Percentiles rank a stretch among this genome's conserved stretches.
phyloP scores from a whole-genome alignment of 1,139 yeast species.

The Yamadazyma jaroonii region DNA sequence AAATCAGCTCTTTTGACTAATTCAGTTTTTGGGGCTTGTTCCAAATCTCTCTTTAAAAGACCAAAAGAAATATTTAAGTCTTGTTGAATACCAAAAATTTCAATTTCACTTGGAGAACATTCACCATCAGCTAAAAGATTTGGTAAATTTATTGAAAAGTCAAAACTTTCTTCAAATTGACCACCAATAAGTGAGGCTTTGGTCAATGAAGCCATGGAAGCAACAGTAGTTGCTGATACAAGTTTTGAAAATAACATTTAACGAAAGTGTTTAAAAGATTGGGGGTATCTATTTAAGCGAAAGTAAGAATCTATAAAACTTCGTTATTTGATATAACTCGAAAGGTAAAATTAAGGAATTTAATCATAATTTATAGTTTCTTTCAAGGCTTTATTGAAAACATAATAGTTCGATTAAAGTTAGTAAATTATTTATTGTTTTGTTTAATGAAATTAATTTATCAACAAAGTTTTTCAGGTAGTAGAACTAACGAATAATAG shows the following conservation, averaged over 20 bases:
- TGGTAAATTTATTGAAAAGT: conserved; percentile 12
- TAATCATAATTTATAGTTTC: conserved; percentile 3
- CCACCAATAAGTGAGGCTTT: conserved; percentile 9
- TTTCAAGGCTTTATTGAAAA: too few species aligned
- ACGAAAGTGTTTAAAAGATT: conserved; percentile 9
- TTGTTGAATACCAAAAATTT: conserved; percentile 11
- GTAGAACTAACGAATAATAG: too few species aligned
- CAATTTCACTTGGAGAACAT: conserved; percentile 2
- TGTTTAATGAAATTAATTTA: too few species aligned
- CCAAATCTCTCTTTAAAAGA: conserved; percentile 13
- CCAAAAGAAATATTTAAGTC: conserved; percentile 10
- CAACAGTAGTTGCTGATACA: conserved; percentile 12
- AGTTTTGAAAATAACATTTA: conserved; percentile 14
- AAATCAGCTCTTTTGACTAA: conserved; percentile 13
- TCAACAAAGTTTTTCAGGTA: too few species aligned
- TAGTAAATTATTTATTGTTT: too few species aligned
- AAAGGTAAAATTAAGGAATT: background rate
- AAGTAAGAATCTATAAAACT: background rate
- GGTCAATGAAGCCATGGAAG: conserved; percentile 12
- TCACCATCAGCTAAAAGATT: conserved; percentile 1
- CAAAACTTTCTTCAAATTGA: conserved; percentile 12
- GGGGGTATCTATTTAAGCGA: conserved; percentile 1
- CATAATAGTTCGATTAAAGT: too few species aligned
- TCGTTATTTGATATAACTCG: background rate
- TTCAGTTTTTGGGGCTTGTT: conserved; percentile 1